These are phyloP conservation scores for Iberis pinnata DNA, from an alignment of 345 rosid species.

Conservation along the genomic window DNA sequence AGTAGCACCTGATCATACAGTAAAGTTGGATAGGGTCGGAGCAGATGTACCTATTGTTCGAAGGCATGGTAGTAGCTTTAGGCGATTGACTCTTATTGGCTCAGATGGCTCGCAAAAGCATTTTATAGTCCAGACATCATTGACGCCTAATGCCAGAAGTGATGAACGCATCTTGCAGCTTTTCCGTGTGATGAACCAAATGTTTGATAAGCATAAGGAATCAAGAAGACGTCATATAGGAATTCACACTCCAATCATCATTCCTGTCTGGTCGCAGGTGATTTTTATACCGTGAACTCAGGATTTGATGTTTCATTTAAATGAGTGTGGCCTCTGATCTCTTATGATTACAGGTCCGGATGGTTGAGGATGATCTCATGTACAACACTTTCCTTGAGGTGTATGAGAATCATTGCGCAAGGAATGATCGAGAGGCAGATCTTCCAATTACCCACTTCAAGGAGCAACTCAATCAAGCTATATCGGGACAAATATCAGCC, in stretches of 20 bases:
- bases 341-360: constrained; percentile 60
- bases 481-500: constrained; percentile 77
- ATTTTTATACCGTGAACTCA: constrained; percentile 8
- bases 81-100: constrained; percentile 89
- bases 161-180: constrained; percentile 96
- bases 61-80: constrained; percentile 98
- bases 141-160: constrained; percentile 98
- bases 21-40: constrained; percentile 86
- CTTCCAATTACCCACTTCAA: constrained; percentile 79
- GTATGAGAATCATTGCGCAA: constrained; percentile 91
- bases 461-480: constrained; percentile 91
- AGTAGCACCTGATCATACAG: constrained; percentile 87
- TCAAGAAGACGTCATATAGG: constrained; percentile 81
- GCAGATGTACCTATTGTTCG: constrained; percentile 95
- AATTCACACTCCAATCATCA: constrained; percentile 93
- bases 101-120: constrained; percentile 96
- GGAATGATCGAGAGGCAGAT: constrained; percentile 90
- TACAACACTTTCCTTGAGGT: constrained; percentile 97
- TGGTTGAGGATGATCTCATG: constrained; percentile 99
- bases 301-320: constrained; percentile 5
- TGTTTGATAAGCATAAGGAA: constrained; percentile 98
- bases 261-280: constrained; percentile 99
- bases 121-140: constrained; percentile 95
- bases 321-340: background rate
- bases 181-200: constrained; percentile 97